Conservation (phyloP, 192 early-diverging fungal genomes). For the Mortierella hygrophila region DNA sequence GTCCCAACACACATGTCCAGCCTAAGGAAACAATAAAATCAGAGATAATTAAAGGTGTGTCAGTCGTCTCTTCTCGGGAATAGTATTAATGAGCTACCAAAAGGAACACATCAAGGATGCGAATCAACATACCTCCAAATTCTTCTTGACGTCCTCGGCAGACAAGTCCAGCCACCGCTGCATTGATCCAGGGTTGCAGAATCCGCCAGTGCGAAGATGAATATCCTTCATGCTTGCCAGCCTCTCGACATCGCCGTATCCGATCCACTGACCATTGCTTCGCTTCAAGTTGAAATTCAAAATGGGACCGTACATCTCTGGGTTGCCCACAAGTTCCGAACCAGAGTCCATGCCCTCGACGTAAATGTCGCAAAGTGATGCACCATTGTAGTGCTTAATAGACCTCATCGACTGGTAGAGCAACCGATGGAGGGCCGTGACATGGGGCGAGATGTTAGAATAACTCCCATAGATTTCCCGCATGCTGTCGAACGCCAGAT, state of each 20-base stretch:
- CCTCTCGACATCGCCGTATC: conserved; percentile 73
- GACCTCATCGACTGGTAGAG: conserved; percentile 57
- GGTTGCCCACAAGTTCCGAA: conserved; percentile 22
- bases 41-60: neutral
- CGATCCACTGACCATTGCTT: conserved; percentile 68
- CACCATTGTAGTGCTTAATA: conserved; percentile 69
- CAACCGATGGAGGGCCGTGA: conserved; percentile 59
- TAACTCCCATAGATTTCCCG: conserved; percentile 59
- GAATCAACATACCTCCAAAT: conserved; percentile 54
- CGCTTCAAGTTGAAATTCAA: conserved; percentile 78
- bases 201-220: conserved; percentile 78
- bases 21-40: conserved; percentile 32
- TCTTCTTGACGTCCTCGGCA: conserved; percentile 63
- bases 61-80: neutral
- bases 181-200: conserved; percentile 87
- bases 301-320: conserved; percentile 68
- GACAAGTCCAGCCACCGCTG: conserved; percentile 74
- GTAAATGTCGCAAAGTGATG: conserved; percentile 60
- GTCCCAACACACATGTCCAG: conserved; percentile 81
- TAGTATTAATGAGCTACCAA: neutral
- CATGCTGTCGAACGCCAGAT: conserved; percentile 73
- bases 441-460: conserved; percentile 61
- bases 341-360: conserved; percentile 16
- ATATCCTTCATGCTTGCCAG: conserved; percentile 76
- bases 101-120: neutral